Percentiles rank a stretch among this genome's conserved stretches.
phyloP scores from a whole-genome alignment of 2,329 filamentous ascomycete genomes.

The Fusarium sulawesiense region DNA sequence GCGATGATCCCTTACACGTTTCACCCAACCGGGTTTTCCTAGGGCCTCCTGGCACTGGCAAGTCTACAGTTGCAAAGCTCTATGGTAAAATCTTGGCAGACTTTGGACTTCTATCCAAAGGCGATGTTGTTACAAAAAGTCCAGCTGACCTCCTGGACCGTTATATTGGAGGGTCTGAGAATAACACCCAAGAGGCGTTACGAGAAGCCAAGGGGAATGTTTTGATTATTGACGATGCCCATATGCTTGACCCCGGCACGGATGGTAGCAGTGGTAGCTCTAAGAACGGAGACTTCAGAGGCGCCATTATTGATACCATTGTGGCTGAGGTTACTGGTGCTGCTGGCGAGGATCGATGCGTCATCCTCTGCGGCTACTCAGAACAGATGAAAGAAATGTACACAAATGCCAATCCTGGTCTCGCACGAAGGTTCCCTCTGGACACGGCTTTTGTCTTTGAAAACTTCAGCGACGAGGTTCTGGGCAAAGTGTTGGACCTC shows the following conservation, averaged over 20 bases:
- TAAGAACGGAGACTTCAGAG: conserved; percentile 61
- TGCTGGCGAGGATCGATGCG: conserved; percentile 77
- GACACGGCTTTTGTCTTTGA: conserved; percentile 74
- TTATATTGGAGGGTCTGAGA: conserved; percentile 73
- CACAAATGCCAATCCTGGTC: conserved; percentile 76
- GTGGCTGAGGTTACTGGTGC: conserved; percentile 78
- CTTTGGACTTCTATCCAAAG: conserved; percentile 66
- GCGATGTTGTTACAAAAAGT: conserved; percentile 73
- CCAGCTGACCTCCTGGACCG: conserved; percentile 77
- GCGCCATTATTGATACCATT: conserved; percentile 78
- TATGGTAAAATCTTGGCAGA: conserved; percentile 76
- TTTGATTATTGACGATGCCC: conserved; percentile 82
- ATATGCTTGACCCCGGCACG: conserved; percentile 66
- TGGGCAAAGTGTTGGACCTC: conserved; percentile 70
- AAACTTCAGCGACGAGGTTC: conserved; percentile 71
- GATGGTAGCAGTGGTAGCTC: conserved; percentile 47
- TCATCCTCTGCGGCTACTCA: conserved; percentile 77
- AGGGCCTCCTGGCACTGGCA: conserved; percentile 78
- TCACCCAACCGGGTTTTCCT: conserved; percentile 76
- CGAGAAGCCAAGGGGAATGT: conserved; percentile 75
- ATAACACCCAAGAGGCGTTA: conserved; percentile 76
- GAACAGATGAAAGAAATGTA: conserved; percentile 79
- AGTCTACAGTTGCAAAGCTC: conserved; percentile 77
- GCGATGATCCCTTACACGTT: conserved; percentile 67
- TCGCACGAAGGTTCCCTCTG: conserved; percentile 74